Evolutionary conservation across 2,329 filamentous ascomycete genomes (phyloP).

Genomic region (Xenoacremonium recifei): DNA sequence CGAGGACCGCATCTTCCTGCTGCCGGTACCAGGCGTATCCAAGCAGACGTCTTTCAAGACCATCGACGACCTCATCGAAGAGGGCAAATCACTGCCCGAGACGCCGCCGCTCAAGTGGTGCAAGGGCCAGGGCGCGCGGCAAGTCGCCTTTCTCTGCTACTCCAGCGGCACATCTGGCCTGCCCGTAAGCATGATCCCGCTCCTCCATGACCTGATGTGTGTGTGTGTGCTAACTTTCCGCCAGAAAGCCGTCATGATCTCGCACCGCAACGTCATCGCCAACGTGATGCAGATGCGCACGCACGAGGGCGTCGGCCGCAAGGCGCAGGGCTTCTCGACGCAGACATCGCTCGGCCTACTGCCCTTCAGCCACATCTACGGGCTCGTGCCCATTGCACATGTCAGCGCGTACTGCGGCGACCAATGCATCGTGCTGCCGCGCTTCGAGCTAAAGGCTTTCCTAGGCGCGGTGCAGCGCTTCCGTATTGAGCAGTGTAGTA

Average conservation of each 20-base stretch:
- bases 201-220: neutral
- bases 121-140: slow-evolving; percentile 63
- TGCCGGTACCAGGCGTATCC: slow-evolving; percentile 60
- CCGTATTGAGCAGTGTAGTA: slow-evolving; percentile 64
- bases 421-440: slow-evolving; percentile 68
- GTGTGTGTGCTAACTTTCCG: neutral
- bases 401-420: slow-evolving; percentile 68
- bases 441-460: slow-evolving; percentile 70
- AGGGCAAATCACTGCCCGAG: slow-evolving; percentile 54
- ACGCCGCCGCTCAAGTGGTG: slow-evolving; percentile 59
- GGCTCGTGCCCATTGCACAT: slow-evolving; percentile 69
- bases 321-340: slow-evolving; percentile 35
- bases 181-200: slow-evolving; percentile 49
- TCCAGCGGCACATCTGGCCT: slow-evolving; percentile 78
- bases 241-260: slow-evolving; percentile 82
- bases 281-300: slow-evolving; percentile 64
- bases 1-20: slow-evolving; percentile 63
- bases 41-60: slow-evolving; percentile 57
- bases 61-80: slow-evolving; percentile 62
- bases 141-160: slow-evolving; percentile 76
- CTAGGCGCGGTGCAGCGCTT: slow-evolving; percentile 64
- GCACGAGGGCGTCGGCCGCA: slow-evolving; percentile 40
- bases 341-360: slow-evolving; percentile 64
- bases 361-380: slow-evolving; percentile 81
- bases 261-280: slow-evolving; percentile 75